A percentile compares a stretch with the other conserved stretches of the same genome.
These are phyloP conservation scores for Phragmites australis DNA, from an alignment of 176 grass and related monocot species.

Conservation along the genomic window DNA sequence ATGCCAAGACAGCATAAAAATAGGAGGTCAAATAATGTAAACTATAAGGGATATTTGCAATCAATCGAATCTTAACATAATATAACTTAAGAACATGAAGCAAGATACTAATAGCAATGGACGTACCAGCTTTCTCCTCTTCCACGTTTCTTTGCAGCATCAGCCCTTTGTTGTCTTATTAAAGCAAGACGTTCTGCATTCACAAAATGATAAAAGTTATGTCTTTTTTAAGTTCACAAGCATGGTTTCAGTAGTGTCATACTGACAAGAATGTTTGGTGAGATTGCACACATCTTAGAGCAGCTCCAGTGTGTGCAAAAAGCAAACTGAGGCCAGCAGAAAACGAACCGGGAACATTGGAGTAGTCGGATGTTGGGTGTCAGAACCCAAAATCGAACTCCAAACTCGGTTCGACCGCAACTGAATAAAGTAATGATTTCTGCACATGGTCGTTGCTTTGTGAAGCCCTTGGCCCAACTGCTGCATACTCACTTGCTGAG, in stretches of 20 bases:
- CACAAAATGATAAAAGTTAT: slow-evolving; percentile 32
- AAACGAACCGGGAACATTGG: no score
- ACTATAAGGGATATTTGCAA: neutral
- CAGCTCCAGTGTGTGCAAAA: no score
- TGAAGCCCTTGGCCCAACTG: no score
- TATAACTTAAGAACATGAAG: neutral
- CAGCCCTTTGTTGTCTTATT: slow-evolving; percentile 88
- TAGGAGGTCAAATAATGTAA: neutral
- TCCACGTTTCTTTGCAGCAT: slow-evolving; percentile 95
- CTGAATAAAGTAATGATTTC: no score
- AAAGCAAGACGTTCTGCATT: slow-evolving; percentile 94
- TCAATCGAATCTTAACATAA: neutral
- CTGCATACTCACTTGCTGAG: no score
- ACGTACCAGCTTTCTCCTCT: slow-evolving; percentile 93
- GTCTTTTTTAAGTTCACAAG: neutral
- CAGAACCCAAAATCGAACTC: no score
- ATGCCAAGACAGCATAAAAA: neutral
- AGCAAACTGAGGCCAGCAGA: no score
- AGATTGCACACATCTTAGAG: neutral
- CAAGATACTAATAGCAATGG: neutral
- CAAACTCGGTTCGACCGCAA: no score
- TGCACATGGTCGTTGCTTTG: no score
- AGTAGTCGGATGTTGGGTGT: no score
- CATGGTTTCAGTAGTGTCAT: slow-evolving; percentile 20
- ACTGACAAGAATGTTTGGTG: neutral